Conservation (phyloP, 805 yeast genomes). For the Wickerhamiella musiphila region DNA sequence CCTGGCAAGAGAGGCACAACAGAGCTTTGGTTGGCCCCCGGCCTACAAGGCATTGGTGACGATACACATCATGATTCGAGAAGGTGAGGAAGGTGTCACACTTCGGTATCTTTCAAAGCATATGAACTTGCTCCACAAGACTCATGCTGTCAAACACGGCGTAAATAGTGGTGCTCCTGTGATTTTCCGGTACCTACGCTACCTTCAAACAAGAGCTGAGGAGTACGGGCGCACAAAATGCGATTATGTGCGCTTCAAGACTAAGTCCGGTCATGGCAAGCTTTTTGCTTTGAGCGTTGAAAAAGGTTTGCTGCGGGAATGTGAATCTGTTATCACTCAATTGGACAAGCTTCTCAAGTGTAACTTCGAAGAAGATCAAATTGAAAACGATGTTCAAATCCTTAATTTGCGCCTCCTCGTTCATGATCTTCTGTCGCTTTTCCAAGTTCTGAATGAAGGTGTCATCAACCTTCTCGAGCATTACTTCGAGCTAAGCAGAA, state of each 20-base stretch:
- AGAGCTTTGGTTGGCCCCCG: slow-evolving; percentile 64
- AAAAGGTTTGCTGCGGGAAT: slow-evolving; percentile 67
- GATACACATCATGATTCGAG: slow-evolving; percentile 78
- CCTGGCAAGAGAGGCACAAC: slow-evolving; percentile 38
- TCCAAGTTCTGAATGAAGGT: slow-evolving; percentile 87
- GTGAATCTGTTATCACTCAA: slow-evolving; percentile 71
- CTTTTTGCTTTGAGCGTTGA: slow-evolving; percentile 49
- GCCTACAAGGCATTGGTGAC: slow-evolving; percentile 76
- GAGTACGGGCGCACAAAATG: slow-evolving; percentile 47
- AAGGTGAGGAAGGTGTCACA: slow-evolving; percentile 69
- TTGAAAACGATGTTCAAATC: slow-evolving; percentile 66
- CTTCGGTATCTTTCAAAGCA: slow-evolving; percentile 38
- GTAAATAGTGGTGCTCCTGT: slow-evolving; percentile 22
- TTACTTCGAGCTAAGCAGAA: slow-evolving; percentile 77
- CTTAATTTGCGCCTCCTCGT: slow-evolving; percentile 78
- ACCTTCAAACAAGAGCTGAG: slow-evolving; percentile 47
- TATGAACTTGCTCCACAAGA: slow-evolving; percentile 35
- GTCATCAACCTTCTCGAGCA: slow-evolving; percentile 86
- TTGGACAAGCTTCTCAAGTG: slow-evolving; percentile 60
- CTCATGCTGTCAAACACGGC: slow-evolving; percentile 18
- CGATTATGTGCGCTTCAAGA: slow-evolving; percentile 57
- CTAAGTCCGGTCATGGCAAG: slow-evolving; percentile 35
- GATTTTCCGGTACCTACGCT: slow-evolving; percentile 50
- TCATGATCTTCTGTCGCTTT: slow-evolving; percentile 72
- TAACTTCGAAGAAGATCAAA: slow-evolving; percentile 59